phyloP scores from a whole-genome alignment of 2,329 filamentous ascomycete genomes.

The Stagonosporopsis tanaceti region DNA sequence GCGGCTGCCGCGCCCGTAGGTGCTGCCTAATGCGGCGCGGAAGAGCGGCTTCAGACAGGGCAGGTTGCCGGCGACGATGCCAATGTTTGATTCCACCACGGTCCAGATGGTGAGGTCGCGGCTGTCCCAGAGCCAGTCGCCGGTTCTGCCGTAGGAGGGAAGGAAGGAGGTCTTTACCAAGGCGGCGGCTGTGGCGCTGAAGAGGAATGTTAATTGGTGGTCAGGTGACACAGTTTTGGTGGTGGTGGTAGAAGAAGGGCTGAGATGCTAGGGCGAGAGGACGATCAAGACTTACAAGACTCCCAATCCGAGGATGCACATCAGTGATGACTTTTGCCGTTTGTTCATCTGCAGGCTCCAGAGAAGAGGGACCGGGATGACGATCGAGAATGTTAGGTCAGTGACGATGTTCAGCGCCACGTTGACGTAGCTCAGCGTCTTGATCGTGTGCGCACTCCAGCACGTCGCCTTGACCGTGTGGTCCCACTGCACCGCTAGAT shows the following conservation, averaged over 20 bases:
- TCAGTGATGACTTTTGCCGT: constrained; percentile 52
- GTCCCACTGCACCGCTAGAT: constrained; percentile 59
- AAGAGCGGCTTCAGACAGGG: constrained; percentile 56
- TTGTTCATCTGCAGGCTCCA: constrained; percentile 49
- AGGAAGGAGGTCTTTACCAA: constrained; percentile 52
- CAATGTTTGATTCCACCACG: constrained; percentile 55
- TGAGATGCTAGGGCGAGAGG: background rate
- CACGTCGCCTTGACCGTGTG: constrained; percentile 50
- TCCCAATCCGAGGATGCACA: constrained; percentile 55
- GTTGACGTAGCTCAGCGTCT: constrained; percentile 57
- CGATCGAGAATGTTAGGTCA: constrained; percentile 54
- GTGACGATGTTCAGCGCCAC: constrained; percentile 53
- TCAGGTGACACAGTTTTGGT: no score
- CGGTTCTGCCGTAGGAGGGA: constrained; percentile 47
- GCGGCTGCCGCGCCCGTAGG: constrained; percentile 36
- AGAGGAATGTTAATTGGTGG: background rate
- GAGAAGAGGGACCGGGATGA: constrained; percentile 48
- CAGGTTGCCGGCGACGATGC: constrained; percentile 54
- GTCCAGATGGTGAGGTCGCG: constrained; percentile 59
- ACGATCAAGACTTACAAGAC: constrained; percentile 43
- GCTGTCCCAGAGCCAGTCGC: constrained; percentile 52
- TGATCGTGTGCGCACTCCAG: constrained; percentile 52
- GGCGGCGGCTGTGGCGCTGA: constrained; percentile 51
- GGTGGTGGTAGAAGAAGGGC: no score
- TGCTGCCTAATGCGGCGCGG: constrained; percentile 45